These are phyloP conservation scores for Fusarium penzigii DNA, from an alignment of 2,329 filamentous ascomycete genomes.

Conservation along the genomic window DNA sequence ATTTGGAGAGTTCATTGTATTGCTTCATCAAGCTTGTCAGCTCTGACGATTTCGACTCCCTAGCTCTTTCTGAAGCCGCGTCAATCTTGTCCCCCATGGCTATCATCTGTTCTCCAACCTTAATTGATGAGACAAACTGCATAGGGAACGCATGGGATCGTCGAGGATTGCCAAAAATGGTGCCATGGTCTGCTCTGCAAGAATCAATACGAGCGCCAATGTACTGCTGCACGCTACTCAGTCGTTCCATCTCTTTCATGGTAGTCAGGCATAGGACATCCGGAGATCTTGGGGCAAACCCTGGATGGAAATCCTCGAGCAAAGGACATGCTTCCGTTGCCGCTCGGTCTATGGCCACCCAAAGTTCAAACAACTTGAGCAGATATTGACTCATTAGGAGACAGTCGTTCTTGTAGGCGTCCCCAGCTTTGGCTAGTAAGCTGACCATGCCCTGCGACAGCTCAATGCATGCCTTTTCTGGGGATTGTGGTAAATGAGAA, in stretches of 20 bases:
- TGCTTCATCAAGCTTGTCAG: background rate
- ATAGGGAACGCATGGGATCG: background rate
- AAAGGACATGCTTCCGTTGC: conserved; percentile 46
- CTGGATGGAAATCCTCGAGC: conserved; percentile 51
- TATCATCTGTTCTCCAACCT: background rate
- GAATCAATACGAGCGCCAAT: conserved; percentile 18
- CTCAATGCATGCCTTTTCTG: background rate
- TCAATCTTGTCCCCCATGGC: conserved; percentile 1
- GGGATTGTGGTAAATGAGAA: background rate
- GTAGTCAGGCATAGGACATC: conserved; percentile 55
- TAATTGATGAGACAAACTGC: conserved; percentile 1
- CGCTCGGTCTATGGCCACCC: conserved; percentile 56
- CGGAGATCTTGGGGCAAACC: conserved; percentile 50
- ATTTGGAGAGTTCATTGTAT: conserved; percentile 20
- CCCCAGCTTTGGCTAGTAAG: conserved; percentile 3
- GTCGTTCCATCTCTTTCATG: conserved; percentile 48
- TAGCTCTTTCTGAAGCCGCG: background rate
- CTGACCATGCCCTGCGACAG: background rate
- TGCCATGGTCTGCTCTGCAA: conserved; percentile 25
- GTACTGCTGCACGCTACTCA: conserved; percentile 36
- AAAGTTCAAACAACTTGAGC: conserved; percentile 57
- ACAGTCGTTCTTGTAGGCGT: conserved; percentile 35
- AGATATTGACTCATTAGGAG: conserved; percentile 35
- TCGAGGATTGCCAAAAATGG: conserved; percentile 50
- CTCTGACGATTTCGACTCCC: conserved; percentile 1